These are phyloP conservation scores for Mortierella sp. DNA, from an alignment of 371 early-diverging fungal species.

Conservation along the genomic window DNA sequence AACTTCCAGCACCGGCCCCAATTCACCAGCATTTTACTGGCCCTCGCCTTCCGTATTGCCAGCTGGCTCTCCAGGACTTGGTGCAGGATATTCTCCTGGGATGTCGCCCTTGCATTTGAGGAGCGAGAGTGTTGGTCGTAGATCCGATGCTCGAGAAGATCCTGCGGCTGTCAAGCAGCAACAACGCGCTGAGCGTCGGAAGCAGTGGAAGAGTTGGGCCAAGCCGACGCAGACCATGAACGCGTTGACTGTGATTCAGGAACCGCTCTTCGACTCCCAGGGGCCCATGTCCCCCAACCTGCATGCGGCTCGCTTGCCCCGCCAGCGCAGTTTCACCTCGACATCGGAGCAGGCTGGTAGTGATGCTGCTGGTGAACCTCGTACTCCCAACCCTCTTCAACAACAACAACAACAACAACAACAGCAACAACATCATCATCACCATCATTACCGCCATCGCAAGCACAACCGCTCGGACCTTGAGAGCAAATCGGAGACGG, in stretches of 20 bases:
- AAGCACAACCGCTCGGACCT: constrained; percentile 23
- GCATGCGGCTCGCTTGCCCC: constrained; percentile 4
- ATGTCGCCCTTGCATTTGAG: constrained; percentile 28
- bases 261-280: constrained; percentile 11
- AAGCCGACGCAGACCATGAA: constrained; percentile 33
- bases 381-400: constrained; percentile 11
- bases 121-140: constrained; percentile 9
- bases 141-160: neutral
- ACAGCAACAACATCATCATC: neutral
- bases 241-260: constrained; percentile 26
- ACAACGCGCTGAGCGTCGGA: constrained; percentile 32
- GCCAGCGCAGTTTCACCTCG: constrained; percentile 21
- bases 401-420: neutral
- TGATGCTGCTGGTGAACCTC: neutral
- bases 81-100: constrained; percentile 11
- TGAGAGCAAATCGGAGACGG: constrained; percentile 16
- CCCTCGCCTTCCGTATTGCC: constrained; percentile 36
- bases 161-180: neutral
- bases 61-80: constrained; percentile 3
- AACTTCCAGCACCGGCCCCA: constrained; percentile 27
- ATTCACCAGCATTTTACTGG: constrained; percentile 54
- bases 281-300: constrained; percentile 30
- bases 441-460: constrained; percentile 36
- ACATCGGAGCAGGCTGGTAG: constrained; percentile 19
- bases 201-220: constrained; percentile 57